These are phyloP conservation scores for Skeletonema potamos DNA, from an alignment of 108 stramenopile species.

Conservation along the genomic window DNA sequence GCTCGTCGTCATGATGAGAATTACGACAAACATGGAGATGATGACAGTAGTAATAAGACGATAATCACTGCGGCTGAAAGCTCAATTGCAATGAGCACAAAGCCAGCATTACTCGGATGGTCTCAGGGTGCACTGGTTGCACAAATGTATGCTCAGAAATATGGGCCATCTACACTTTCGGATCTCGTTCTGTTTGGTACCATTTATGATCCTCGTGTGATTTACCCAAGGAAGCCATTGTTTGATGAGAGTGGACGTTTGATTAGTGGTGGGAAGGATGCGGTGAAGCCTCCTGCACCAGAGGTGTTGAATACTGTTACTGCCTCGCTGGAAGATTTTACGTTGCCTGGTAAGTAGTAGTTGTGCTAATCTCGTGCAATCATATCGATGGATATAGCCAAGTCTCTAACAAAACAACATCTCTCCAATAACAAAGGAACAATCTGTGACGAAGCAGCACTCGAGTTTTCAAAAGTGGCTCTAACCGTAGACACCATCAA, in stretches of 20 bases:
- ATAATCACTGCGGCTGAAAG: not conserved
- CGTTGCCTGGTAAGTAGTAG: constrained; percentile 52
- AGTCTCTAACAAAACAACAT: not conserved
- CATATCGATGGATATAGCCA: not conserved
- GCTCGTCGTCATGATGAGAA: constrained; percentile 45
- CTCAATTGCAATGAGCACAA: constrained; percentile 11
- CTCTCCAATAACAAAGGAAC: constrained; percentile 17
- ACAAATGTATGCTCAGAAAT: constrained; percentile 76
- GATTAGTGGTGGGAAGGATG: constrained; percentile 8
- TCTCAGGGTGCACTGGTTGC: constrained; percentile 88
- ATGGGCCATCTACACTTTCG: constrained; percentile 37
- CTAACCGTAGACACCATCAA: constrained; percentile 76
- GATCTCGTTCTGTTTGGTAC: constrained; percentile 80
- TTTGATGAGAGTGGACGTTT: constrained; percentile 28
- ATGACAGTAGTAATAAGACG: not conserved
- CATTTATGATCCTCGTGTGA: constrained; percentile 78
- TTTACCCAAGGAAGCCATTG: constrained; percentile 73
- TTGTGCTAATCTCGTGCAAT: not conserved
- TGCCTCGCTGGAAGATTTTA: constrained; percentile 85
- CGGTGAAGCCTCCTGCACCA: constrained; percentile 13
- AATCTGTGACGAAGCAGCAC: constrained; percentile 73
- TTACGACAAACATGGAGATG: not conserved
- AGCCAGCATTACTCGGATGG: constrained; percentile 76
- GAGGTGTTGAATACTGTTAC: constrained; percentile 58
- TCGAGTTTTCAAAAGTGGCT: constrained; percentile 68